Percentiles rank a stretch among this genome's conserved stretches.
Evolutionary conservation across 176 grass and related monocot species (phyloP).

Genomic region (Paspalum vaginatum): DNA sequence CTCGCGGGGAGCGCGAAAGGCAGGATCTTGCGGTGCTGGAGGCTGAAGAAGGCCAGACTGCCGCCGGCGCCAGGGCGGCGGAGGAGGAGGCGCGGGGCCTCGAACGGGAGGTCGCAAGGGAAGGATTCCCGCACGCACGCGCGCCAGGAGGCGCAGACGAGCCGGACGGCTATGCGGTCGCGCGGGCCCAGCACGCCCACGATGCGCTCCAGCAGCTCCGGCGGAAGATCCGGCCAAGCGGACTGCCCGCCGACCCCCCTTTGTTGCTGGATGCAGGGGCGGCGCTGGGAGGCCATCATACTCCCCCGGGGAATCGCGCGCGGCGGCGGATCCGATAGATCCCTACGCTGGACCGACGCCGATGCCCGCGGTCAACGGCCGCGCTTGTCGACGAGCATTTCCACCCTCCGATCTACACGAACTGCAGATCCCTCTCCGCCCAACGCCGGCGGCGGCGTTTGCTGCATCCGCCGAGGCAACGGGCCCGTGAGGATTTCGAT

Average conservation of each 20-base stretch:
- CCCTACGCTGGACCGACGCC: not conserved
- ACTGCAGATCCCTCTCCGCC: not conserved
- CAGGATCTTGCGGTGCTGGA: constrained; percentile 28
- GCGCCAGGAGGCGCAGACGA: constrained; percentile 48
- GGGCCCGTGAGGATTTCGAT: no score
- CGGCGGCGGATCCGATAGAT: not conserved
- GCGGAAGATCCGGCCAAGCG: constrained; percentile 25
- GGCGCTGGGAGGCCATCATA: not conserved
- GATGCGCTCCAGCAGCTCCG: constrained; percentile 46
- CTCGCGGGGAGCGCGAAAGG: constrained; percentile 6
- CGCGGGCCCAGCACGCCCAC: not conserved
- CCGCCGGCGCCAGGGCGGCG: constrained; percentile 22
- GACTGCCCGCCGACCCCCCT: not conserved
- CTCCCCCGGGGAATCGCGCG: not conserved
- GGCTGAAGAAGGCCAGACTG: constrained; percentile 44
- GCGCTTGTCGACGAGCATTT: not conserved
- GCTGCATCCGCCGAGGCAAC: not conserved
- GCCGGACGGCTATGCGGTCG: constrained; percentile 31
- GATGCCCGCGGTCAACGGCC: not conserved
- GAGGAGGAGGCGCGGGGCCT: constrained; percentile 45
- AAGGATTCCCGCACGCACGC: constrained; percentile 30
- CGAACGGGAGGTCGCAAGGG: constrained; percentile 40
- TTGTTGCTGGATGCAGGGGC: not conserved
- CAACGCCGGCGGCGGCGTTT: not conserved
- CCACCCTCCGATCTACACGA: not conserved